Conservation (phyloP, 768 basidiomycete genomes). For the Boletus eberwhitei region DNA sequence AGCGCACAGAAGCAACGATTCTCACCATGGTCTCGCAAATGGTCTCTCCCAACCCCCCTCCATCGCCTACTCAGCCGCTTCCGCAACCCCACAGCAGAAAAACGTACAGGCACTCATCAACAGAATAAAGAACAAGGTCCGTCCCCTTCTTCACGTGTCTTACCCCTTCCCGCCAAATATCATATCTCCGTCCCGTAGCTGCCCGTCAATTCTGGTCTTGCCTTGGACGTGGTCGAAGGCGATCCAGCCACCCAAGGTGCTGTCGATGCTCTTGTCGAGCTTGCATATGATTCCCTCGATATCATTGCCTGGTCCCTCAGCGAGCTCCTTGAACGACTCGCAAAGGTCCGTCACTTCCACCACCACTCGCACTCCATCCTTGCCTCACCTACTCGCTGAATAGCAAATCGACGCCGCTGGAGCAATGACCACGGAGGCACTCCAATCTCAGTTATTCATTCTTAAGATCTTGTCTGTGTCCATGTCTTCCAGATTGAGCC, state of each 20-base stretch:
- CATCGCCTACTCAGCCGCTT: slow-evolving; percentile 36
- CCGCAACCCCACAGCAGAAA: slow-evolving; percentile 71
- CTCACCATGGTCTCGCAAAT: slow-evolving; percentile 42
- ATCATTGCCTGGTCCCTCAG: slow-evolving; percentile 77
- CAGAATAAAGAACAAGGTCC: slow-evolving; percentile 77
- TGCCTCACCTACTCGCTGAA: slow-evolving; percentile 14
- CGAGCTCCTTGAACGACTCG: slow-evolving; percentile 73
- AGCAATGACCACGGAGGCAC: slow-evolving; percentile 58
- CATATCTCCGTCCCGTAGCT: slow-evolving; percentile 45
- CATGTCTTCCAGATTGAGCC: slow-evolving; percentile 73
- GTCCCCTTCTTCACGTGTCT: slow-evolving; percentile 13
- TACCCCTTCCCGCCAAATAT: background rate
- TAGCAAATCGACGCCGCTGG: slow-evolving; percentile 56
- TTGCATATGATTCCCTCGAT: slow-evolving; percentile 73
- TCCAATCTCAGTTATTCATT: slow-evolving; percentile 85
- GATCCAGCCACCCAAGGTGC: slow-evolving; percentile 75
- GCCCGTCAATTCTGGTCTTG: slow-evolving; percentile 77
- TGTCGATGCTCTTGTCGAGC: slow-evolving; percentile 74
- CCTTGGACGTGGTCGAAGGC: slow-evolving; percentile 68
- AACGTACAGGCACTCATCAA: slow-evolving; percentile 77
- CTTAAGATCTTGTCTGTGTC: slow-evolving; percentile 77
- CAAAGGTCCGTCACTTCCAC: slow-evolving; percentile 52
- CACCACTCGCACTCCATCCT: background rate
- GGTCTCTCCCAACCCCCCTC: slow-evolving; percentile 33
- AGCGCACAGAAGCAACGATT: slow-evolving; percentile 62